A percentile compares a stretch with the other conserved stretches of the same genome.
Conservation (phyloP, 805 yeast species). For the Wickerhamomyces subpelliculosus region DNA sequence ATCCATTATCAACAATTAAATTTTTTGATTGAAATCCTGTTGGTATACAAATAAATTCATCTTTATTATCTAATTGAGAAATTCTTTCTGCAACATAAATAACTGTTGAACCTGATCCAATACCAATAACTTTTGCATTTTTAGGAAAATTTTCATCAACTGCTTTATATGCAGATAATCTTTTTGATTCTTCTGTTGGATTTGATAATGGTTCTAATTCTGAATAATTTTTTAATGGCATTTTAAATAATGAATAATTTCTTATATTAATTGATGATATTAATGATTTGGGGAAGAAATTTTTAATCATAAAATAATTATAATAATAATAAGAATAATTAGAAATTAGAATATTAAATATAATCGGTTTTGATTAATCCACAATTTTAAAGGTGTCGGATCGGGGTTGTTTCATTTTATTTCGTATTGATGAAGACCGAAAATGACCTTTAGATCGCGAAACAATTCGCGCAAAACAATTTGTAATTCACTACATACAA, state of each 20-base stretch:
- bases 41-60: slow-evolving; percentile 72
- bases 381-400: too few relatives aligned
- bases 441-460: too few relatives aligned
- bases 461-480: too few relatives aligned
- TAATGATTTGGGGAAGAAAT: too few relatives aligned
- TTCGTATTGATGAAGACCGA: too few relatives aligned
- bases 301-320: too few relatives aligned
- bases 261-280: too few relatives aligned
- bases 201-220: slow-evolving; percentile 24
- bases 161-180: slow-evolving; percentile 84
- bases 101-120: slow-evolving; percentile 97
- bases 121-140: slow-evolving; percentile 71
- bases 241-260: slow-evolving; percentile 3
- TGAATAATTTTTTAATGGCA: slow-evolving; percentile 19
- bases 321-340: too few relatives aligned
- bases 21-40: slow-evolving; percentile 95
- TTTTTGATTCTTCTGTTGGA: slow-evolving; percentile 75
- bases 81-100: slow-evolving; percentile 95
- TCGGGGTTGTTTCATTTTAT: too few relatives aligned
- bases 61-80: slow-evolving; percentile 55
- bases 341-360: too few relatives aligned
- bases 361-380: too few relatives aligned
- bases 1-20: slow-evolving; percentile 74
- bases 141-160: slow-evolving; percentile 80
- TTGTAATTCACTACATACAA: too few relatives aligned